These are phyloP conservation scores for Anacardium occidentale DNA, from an alignment of 345 rosid species.

Conservation along the genomic window DNA sequence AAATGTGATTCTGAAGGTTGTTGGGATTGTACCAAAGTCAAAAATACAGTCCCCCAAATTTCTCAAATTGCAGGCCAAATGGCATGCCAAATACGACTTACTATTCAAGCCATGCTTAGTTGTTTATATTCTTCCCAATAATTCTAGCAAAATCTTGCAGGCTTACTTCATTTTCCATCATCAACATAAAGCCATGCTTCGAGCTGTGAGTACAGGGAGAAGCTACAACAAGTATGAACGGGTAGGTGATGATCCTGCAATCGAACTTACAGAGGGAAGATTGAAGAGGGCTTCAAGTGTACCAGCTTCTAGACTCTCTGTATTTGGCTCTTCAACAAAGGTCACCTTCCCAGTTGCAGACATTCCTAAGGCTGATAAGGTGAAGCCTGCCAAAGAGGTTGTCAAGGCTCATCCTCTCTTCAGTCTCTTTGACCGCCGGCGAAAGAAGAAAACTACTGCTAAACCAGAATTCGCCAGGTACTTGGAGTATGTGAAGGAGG, in stretches of 20 bases:
- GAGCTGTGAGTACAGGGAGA: conserved; percentile 61
- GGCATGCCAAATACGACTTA: conserved; percentile 4
- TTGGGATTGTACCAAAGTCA: not conserved
- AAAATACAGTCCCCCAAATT: not conserved
- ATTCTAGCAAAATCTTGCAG: not conserved
- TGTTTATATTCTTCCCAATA: not conserved
- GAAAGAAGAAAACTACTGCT: conserved; percentile 60
- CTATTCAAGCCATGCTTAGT: not conserved
- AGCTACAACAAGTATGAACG: conserved; percentile 46
- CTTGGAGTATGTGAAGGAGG: conserved; percentile 68
- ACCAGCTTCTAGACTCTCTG: conserved; percentile 29
- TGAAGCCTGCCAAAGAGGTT: conserved; percentile 32
- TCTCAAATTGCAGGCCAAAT: not conserved
- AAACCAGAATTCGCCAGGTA: conserved; percentile 71
- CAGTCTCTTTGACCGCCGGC: conserved; percentile 47
- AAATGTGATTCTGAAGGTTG: not conserved
- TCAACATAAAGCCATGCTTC: conserved; percentile 38
- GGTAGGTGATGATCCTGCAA: conserved; percentile 37
- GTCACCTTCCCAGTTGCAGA: conserved; percentile 7
- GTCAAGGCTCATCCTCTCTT: conserved; percentile 56
- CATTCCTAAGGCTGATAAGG: not conserved
- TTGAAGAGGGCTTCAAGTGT: conserved; percentile 47
- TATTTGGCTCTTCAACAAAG: conserved; percentile 25
- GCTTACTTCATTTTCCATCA: not conserved
- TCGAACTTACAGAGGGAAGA: conserved; percentile 22